Evolutionary conservation across 306 rosid species (phyloP), one percentile per base, ranked within the genome.

Genomic region (Albizia julibrissin): DNA sequence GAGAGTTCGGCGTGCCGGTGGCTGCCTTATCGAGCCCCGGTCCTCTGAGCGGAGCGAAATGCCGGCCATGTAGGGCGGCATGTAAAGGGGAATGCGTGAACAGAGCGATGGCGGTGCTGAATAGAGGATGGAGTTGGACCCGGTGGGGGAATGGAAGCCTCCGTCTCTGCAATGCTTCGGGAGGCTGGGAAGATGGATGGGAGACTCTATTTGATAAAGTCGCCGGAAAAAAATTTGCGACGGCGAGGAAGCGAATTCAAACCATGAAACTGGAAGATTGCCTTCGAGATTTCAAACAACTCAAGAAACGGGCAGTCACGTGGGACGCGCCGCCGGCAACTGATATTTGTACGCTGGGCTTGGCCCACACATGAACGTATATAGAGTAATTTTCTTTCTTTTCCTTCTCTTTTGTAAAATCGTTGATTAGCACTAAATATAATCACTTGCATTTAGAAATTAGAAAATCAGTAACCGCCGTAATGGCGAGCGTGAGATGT

Each of bases 121-220:
- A 85, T 21, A 87, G 18, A 79, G 83, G 81, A 8, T 95, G 97
- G 97, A 93, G 98, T 79, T 95, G 98, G 98, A 95, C 97, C 3
- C 16, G 86, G 14, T 93, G 92, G 93, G 81, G 47, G 4, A 84
- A 87, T 3, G 95, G 94, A 65, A 39, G 88, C 7, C 85, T 95
- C 8, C 79, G 82, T 76, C 85, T 95, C 0, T 95, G 98, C 13
- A 85, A 95, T 61, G 95, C 98, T 10, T 88, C 68, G 49, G 87
- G 61, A 3, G 76, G 50, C 0, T 95, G 98, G 98, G 91, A 95
- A 26, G 21, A 43, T 15, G 94, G 88, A 14, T 93, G 98, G 98
- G 91, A 91, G 72, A 78, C 58, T 14, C 44, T 77, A 4, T 95
- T 89, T 73, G 95, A 91, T 62, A 16, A 75, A 9, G 74, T 84